Conservation (phyloP, 192 early-diverging fungal species). For the Phlyctochytrium planicorne region DNA sequence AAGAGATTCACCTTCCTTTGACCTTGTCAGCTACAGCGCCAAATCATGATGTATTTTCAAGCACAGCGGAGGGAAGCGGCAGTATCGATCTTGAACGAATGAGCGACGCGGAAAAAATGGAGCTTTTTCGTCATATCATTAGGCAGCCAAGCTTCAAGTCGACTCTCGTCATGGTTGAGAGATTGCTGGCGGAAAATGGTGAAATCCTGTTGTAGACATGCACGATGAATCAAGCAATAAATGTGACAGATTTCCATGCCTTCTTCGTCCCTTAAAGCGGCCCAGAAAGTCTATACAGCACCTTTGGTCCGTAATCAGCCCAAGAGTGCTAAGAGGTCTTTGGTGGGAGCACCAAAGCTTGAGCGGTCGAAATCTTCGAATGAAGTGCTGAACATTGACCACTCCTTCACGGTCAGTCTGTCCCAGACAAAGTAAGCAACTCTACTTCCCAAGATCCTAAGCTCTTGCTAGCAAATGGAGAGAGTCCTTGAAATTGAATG, state of each 20-base stretch:
- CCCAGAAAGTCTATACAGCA: neutral
- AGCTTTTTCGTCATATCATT: neutral
- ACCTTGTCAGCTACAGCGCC: no score
- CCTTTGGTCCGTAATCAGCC: neutral
- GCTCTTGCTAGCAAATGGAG: neutral
- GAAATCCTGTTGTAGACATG: no score
- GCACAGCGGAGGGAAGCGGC: no score
- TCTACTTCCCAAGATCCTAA: neutral
- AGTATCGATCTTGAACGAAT: neutral
- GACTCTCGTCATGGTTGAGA: neutral
- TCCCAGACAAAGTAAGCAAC: neutral
- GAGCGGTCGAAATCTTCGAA: no score
- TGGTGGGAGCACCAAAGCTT: no score
- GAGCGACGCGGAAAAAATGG: neutral
- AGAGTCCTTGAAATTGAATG: neutral
- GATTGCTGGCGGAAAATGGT: neutral
- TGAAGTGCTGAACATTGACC: neutral
- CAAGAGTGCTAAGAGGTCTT: neutral
- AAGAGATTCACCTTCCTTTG: no score
- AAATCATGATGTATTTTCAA: no score
- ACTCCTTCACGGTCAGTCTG: neutral
- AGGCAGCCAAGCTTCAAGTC: neutral
- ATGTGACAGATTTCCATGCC: no score
- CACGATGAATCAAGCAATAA: no score
- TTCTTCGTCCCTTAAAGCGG: neutral